These are phyloP conservation scores for Hysterium pulicare DNA, from an alignment of 2,329 filamentous ascomycete genomes.

Conservation along the genomic window DNA sequence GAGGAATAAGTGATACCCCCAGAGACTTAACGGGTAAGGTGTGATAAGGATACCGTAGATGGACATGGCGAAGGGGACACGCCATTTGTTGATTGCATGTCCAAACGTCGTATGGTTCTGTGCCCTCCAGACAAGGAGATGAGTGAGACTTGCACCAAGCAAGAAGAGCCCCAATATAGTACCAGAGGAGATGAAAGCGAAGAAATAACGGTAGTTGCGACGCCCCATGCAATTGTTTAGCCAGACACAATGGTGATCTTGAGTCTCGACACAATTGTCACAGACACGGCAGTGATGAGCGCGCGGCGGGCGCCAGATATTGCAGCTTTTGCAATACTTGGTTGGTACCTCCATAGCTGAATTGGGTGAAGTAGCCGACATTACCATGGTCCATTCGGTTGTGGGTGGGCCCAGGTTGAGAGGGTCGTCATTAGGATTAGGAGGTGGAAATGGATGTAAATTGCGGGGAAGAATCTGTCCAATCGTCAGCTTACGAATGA, in stretches of 20 bases:
- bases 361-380: conserved; percentile 68
- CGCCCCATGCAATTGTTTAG: conserved; percentile 97
- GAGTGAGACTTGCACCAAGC: conserved; percentile 72
- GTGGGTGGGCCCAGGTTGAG: conserved; percentile 77
- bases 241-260: conserved; percentile 98
- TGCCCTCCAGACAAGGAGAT: conserved; percentile 70
- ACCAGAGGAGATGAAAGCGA: conserved; percentile 79
- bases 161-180: conserved; percentile 75
- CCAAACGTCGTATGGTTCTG: conserved; percentile 65
- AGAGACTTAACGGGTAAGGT: conserved; percentile 78
- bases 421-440: conserved; percentile 73
- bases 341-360: conserved; percentile 97
- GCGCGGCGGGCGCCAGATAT: conserved; percentile 93
- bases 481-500: conserved; percentile 13
- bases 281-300: conserved; percentile 95
- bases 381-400: conserved; percentile 91
- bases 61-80: conserved; percentile 82
- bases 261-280: conserved; percentile 95
- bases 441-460: conserved; percentile 79
- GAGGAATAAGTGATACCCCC: conserved; percentile 86
- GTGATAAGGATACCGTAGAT: conserved; percentile 74
- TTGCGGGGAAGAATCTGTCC: conserved; percentile 84
- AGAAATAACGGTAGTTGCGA: conserved; percentile 97
- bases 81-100: conserved; percentile 64
- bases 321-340: conserved; percentile 97